Conservation (phyloP, 2,329 filamentous ascomycete species). For the Colletotrichum sp. region DNA sequence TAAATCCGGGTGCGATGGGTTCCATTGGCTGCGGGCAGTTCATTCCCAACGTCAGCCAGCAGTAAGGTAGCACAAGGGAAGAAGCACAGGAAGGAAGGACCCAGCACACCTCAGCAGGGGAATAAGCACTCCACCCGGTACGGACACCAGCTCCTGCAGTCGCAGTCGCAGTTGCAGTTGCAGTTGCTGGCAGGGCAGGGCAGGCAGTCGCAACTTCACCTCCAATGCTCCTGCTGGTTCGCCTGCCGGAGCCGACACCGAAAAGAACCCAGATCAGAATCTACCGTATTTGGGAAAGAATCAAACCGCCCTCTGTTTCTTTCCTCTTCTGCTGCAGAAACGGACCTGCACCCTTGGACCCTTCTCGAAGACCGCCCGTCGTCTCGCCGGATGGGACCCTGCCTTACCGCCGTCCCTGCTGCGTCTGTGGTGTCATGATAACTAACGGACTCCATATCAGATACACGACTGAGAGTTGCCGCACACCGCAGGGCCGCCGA, state of each 20-base stretch:
- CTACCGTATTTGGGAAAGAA: no score
- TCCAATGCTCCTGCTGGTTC: background rate
- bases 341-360: background rate
- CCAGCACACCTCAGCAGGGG: background rate
- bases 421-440: constrained; percentile 4
- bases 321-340: background rate
- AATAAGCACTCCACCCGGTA: background rate
- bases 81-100: background rate
- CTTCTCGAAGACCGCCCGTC: background rate
- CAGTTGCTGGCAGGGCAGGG: background rate
- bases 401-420: background rate
- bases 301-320: background rate
- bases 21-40: background rate
- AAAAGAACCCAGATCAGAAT: background rate
- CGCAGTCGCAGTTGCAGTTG: background rate
- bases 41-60: background rate
- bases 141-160: background rate
- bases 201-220: background rate
- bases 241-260: background rate
- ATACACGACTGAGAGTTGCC: background rate
- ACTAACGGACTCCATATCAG: background rate
- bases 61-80: background rate
- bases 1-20: background rate
- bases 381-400: background rate
- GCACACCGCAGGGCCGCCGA: background rate